A percentile compares a stretch with the other conserved stretches of the same genome.
These are phyloP conservation scores for Debaryomyces nepalensis DNA, from an alignment of 1,139 yeast species.

Conservation along the genomic window DNA sequence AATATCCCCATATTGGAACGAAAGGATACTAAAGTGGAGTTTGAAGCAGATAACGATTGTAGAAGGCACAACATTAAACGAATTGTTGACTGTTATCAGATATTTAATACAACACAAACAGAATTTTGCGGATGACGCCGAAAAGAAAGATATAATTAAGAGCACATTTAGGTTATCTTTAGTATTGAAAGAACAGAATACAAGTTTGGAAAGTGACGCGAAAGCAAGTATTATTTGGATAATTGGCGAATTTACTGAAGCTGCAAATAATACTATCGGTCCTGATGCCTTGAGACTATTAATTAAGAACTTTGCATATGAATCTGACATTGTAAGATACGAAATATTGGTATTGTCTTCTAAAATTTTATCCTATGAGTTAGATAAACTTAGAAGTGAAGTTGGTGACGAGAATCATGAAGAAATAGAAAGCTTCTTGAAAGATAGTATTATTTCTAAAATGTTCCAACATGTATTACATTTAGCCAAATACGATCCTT, in stretches of 20 bases:
- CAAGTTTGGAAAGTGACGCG: conserved; percentile 54
- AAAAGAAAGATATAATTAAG: conserved; percentile 32
- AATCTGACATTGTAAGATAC: conserved; percentile 63
- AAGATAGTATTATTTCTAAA: conserved; percentile 44
- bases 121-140: conserved; percentile 26
- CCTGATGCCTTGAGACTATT: conserved; percentile 77
- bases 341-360: conserved; percentile 78
- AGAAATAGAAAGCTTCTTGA: conserved; percentile 33
- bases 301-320: conserved; percentile 59
- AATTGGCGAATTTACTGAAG: conserved; percentile 74
- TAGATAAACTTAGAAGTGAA: conserved; percentile 39
- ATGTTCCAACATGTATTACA: conserved; percentile 67
- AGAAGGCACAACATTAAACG: conserved; percentile 49
- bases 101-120: conserved; percentile 66
- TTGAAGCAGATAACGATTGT: conserved; percentile 35
- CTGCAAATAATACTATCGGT: conserved; percentile 53
- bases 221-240: conserved; percentile 89
- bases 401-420: conserved; percentile 31
- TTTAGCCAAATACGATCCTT: conserved; percentile 73
- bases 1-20: conserved; percentile 40
- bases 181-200: conserved; percentile 29
- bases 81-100: conserved; percentile 70
- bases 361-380: conserved; percentile 63
- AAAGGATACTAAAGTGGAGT: conserved; percentile 48
- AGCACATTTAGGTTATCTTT: conserved; percentile 45